Base-by-base conservation (phyloP, 2,329 filamentous ascomycete genomes). In the Fusarium austroafricanum region DNA sequence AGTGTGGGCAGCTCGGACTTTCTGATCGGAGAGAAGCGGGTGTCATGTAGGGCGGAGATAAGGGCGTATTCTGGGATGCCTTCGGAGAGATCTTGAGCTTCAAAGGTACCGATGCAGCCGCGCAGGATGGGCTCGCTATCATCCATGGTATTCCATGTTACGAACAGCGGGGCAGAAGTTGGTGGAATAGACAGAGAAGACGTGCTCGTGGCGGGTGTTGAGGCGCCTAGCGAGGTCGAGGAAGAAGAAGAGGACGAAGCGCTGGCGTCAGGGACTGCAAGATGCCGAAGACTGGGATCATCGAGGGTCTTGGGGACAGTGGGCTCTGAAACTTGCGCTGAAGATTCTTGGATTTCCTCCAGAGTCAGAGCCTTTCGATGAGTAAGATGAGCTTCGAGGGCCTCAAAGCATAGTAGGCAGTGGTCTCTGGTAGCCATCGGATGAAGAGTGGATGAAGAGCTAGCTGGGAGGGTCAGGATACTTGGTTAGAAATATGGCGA, bases 81-180 rank as follows among this genome's bases (percentile, higher is more conserved):
- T 2, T 87, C 80, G 29, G 89, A 84, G 14, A 99, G 86, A 49
- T 91, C 87, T 73, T 92, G 88, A 3, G 89, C 79, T 75, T 94
- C 92, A 75, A 98, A 99, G 4, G 95, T 99, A 71, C 96, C 96
- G 76, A 99, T 98, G 83, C 96, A 99, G 61, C 96, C 96, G 61
- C 96, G 90, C 40, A 99, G 87, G 23, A 86, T 87, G 76, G 90
- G 58, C 35, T 78, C 75, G 65, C 73, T 73, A 20, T 72, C 75
- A 29, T 75, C 74, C 55, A 93, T 72, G 1, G 88, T 93, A 81
- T 97, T 97, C 94, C 95, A 98, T 10, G 94, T 97, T 45, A 99
- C 92, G 77, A 98, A 98, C 38, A 98, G 86, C 1, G 95, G 95
- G 65, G 90, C 88, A 40, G 87, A 84, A 58, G 79, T 79, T 31